Evolutionary conservation across 805 yeast species (phyloP).

Genomic region (Teunomyces aglyptinius): DNA sequence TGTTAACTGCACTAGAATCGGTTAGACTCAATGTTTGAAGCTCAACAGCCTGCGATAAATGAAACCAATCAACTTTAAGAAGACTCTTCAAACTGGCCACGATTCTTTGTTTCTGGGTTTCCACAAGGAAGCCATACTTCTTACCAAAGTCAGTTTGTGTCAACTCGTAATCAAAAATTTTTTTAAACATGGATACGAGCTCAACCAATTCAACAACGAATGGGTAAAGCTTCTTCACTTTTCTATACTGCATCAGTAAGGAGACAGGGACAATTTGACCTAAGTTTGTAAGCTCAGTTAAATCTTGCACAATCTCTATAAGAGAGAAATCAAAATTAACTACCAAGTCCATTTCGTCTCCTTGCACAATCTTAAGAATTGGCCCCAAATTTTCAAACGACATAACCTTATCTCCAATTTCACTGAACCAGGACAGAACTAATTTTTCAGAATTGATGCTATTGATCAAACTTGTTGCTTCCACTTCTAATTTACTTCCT

Average conservation of each 20-base stretch:
- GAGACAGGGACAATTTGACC: slow-evolving; percentile 59
- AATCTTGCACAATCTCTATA: slow-evolving; percentile 50
- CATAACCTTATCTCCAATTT: background rate
- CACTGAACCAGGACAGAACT: slow-evolving; percentile 49
- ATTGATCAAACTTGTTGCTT: slow-evolving; percentile 43
- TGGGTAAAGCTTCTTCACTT: slow-evolving; percentile 54
- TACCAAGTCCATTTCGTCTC: slow-evolving; percentile 21
- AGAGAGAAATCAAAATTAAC: slow-evolving; percentile 53
- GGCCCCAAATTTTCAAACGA: slow-evolving; percentile 9
- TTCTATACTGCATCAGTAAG: slow-evolving; percentile 46
- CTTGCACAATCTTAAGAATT: slow-evolving; percentile 9
- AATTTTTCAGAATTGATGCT: slow-evolving; percentile 44
- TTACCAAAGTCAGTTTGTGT: slow-evolving; percentile 32
- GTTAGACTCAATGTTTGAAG: slow-evolving; percentile 27
- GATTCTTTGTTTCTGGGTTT: slow-evolving; percentile 30
- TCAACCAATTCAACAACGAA: slow-evolving; percentile 55
- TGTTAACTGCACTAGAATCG: slow-evolving; percentile 24
- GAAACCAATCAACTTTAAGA: slow-evolving; percentile 50
- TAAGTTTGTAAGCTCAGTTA: slow-evolving; percentile 46
- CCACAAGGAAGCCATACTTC: slow-evolving; percentile 43
- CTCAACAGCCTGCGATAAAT: slow-evolving; percentile 49
- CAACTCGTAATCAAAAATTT: slow-evolving; percentile 20
- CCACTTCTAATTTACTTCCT: slow-evolving; percentile 60
- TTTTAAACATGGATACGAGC: slow-evolving; percentile 42
- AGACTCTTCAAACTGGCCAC: slow-evolving; percentile 33